phyloP scores from a whole-genome alignment of 257 asterid genomes.

The Fraxinus americana region DNA sequence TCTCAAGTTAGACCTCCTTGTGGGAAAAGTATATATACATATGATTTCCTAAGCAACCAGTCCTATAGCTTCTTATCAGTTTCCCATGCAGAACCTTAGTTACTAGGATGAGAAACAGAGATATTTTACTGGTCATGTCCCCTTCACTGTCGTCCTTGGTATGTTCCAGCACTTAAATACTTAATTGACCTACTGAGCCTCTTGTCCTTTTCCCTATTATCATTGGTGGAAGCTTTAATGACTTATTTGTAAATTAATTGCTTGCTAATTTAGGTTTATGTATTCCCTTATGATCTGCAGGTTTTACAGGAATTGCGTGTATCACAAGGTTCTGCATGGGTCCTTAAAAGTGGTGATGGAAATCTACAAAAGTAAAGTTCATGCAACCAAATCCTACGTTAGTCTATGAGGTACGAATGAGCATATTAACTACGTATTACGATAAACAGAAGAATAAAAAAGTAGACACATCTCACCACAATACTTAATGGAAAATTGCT shows the following conservation, averaged over 20 bases:
- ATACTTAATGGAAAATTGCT: constrained; percentile 6
- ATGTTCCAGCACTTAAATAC: neutral
- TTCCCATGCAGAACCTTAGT: neutral
- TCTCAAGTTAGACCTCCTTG: neutral
- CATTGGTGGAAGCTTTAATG: neutral
- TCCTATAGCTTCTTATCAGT: neutral
- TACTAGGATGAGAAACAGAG: neutral
- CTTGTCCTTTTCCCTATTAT: neutral
- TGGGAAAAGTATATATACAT: neutral
- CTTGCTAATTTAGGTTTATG: neutral
- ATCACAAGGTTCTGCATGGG: constrained; percentile 65
- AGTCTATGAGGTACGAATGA: constrained; percentile 16
- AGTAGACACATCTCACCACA: neutral
- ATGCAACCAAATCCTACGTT: neutral
- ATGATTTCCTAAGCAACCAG: neutral
- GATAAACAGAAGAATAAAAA: neutral
- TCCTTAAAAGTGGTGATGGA: constrained; percentile 58
- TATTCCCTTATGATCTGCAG: constrained; percentile 41
- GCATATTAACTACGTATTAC: neutral
- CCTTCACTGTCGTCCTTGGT: neutral
- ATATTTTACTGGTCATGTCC: neutral
- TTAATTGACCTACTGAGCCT: neutral
- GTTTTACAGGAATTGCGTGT: constrained; percentile 66
- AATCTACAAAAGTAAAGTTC: constrained; percentile 32
- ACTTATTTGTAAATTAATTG: neutral